Evolutionary conservation across 2,329 filamentous ascomycete genomes (phyloP), one percentile per base, ranked within the genome.

Genomic region (Epichloe gansuensis): DNA sequence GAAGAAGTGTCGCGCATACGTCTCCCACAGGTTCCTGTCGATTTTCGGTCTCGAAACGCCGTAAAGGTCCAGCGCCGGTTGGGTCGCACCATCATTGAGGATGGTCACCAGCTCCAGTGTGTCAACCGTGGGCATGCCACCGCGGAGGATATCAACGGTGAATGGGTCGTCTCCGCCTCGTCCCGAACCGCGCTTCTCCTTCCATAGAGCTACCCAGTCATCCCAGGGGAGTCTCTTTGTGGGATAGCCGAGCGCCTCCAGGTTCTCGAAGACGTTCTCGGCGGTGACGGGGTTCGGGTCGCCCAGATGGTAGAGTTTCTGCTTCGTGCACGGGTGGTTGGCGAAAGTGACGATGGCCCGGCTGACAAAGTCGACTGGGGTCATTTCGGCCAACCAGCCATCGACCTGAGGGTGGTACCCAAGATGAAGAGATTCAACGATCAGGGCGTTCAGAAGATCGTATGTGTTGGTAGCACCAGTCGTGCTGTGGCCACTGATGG

Each of bases 381-480:
- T 89, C 86, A 90, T 90, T 68, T 91, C 87, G 1, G 85, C 78
- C 48, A 82, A 79, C 87, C 87, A 91, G 42, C 81, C 81, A 48
- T 84, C 75, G 4, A 89, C 81, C 50, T 86, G 75, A 0, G 87
- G 86, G 1, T 78, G 78, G 57, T 78, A 77, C 5, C 85, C 85
- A 3, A 90, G 73, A 50, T 85, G 81, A 39, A 90, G 74, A 0
- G 86, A 89, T 63, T 90, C 87, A 1, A 89, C 83, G 27, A 90
- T 75, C 52, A 91, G 65, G 0, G 87, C 86, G 50, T 84, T 87
- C 45, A 91, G 71, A 21, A 91, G 69, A 73, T 91, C 87, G 71
- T 82, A 90, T 0, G 85, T 80, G 59, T 91, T 91, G 0, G 85
- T 83, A 5, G 86, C 82, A 46, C 87, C 87, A 1, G 83, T 85